Base-by-base conservation (phyloP, 495 filamentous ascomycete species). In the Daldinia concentrica region DNA sequence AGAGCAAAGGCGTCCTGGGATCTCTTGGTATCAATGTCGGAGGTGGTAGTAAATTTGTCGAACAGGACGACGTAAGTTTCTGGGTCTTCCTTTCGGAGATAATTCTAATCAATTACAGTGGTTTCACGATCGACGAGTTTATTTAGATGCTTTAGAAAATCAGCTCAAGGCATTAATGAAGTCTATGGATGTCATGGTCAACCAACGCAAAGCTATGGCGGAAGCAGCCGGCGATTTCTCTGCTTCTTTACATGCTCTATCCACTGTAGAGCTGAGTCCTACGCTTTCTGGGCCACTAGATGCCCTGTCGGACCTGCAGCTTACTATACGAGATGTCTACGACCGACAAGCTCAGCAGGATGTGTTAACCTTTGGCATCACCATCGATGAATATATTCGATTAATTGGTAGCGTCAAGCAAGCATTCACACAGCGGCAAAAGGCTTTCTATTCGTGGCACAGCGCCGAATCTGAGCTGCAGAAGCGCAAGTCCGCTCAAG, bases 281-380 rank as follows among this genome's bases (percentile, higher is more conserved):
- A 89, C 91, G n/a, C 86, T 99, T 4, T 96, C 96, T 5, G 90
- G 88, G 0, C 94, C 96, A 2, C 84, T 98, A 7, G 94, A 96
- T 75, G 91, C 91, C 9, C 86, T 99, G 8, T 97, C 94, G 6
- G 93, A 97, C 70, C 86, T 98, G 1, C 95, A 98, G 80, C 82
- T 96, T 59, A 93, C 95, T 41, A 97, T 99, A 72, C 90, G 92
- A 56, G 95, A 98, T 69, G 87, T 99, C 5, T 98, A 98, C 77
- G 92, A 97, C 63, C 92, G 95, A 24, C 95, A 99, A 81, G 95
- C 95, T 6, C 94, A 97, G 81, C 95, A 99, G 79, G 95, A 99
- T 78, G 90, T 98, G 36, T 86, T 99, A 30, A 99, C 95, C 0
- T 86, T 99, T 19, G 96, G 96, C 19, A 98, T 98, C 74, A 97